phyloP scores from a whole-genome alignment of 164 flowering plant genomes.

The Tetrastigma voinierianum region DNA sequence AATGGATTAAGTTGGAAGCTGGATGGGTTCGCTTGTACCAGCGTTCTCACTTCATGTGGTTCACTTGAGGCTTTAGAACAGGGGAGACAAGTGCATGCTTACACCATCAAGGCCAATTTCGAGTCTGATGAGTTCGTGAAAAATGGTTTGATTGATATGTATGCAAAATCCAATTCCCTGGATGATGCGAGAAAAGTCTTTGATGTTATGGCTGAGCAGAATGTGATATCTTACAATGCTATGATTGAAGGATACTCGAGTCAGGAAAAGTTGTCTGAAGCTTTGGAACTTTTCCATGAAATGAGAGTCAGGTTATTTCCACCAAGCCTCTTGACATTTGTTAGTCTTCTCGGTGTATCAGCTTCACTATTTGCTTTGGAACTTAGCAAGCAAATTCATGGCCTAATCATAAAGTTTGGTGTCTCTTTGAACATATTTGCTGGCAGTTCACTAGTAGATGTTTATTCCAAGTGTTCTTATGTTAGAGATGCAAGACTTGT shows the following conservation, averaged over 20 bases:
- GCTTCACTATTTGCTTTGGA: slow-evolving; percentile 38
- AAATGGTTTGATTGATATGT: slow-evolving; percentile 71
- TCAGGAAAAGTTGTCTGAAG: slow-evolving; percentile 37
- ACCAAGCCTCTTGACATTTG: slow-evolving; percentile 64
- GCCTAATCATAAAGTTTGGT: slow-evolving; percentile 51
- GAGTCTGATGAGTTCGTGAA: slow-evolving; percentile 57
- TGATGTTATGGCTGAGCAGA: slow-evolving; percentile 27
- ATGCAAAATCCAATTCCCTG: slow-evolving; percentile 58
- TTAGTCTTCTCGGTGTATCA: slow-evolving; percentile 66
- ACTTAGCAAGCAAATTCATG: slow-evolving; percentile 62
- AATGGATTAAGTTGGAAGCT: slow-evolving; percentile 40
- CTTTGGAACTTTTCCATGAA: slow-evolving; percentile 45
- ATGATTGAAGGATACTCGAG: slow-evolving; percentile 77
- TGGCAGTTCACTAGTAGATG: slow-evolving; percentile 72
- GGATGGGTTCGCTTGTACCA: slow-evolving; percentile 71
- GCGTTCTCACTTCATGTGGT: slow-evolving; percentile 66
- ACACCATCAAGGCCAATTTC: slow-evolving; percentile 52
- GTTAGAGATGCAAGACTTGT: slow-evolving; percentile 53
- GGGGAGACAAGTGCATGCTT: slow-evolving; percentile 69
- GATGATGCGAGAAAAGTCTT: slow-evolving; percentile 52
- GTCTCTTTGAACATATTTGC: slow-evolving; percentile 48
- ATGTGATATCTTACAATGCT: slow-evolving; percentile 66
- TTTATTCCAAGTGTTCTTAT: slow-evolving; percentile 60
- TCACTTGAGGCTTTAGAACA: slow-evolving; percentile 50
- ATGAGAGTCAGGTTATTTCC: slow-evolving; percentile 44